Percentiles rank a stretch among this genome's conserved stretches.
These are phyloP conservation scores for Teunomyces cretensis DNA, from an alignment of 805 yeast genomes.

Conservation along the genomic window DNA sequence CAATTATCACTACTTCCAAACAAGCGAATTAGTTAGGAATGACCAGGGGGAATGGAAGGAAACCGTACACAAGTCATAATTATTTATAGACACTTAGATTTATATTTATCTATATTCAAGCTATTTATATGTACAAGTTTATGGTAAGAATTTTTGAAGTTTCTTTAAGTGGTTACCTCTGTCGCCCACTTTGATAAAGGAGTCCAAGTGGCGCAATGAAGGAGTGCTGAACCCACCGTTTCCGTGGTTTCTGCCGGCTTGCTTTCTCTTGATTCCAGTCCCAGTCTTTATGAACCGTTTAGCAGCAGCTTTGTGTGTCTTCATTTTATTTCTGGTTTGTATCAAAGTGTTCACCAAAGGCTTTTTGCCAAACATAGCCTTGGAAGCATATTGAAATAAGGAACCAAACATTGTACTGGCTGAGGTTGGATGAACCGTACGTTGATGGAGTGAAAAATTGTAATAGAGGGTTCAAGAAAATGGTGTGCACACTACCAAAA, in stretches of 20 bases:
- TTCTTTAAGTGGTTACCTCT: constrained; percentile 59
- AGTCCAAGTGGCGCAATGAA: constrained; percentile 57
- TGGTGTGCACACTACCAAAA: not conserved
- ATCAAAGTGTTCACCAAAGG: constrained; percentile 25
- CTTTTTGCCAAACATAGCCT: constrained; percentile 15
- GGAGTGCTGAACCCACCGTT: constrained; percentile 82
- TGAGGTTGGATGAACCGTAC: not conserved
- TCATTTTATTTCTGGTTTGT: constrained; percentile 51
- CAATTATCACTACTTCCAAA: constrained; percentile 85
- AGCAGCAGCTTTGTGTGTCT: constrained; percentile 84
- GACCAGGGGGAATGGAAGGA: constrained; percentile 49
- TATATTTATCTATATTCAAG: not conserved
- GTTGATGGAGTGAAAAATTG: not conserved
- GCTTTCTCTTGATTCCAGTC: constrained; percentile 51
- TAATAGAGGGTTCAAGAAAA: not conserved
- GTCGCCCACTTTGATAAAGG: constrained; percentile 52
- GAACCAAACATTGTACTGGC: constrained; percentile 9
- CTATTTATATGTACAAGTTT: constrained; percentile 7
- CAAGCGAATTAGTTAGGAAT: constrained; percentile 55
- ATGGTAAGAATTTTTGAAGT: constrained; percentile 50
- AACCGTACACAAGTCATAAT: constrained; percentile 26
- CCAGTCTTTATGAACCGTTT: constrained; percentile 83
- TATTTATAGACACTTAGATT: not conserved
- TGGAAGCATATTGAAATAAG: constrained; percentile 15
- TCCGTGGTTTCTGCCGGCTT: constrained; percentile 90